phyloP scores from a whole-genome alignment of 106 monocot species.

The Iris macrosiphon region DNA sequence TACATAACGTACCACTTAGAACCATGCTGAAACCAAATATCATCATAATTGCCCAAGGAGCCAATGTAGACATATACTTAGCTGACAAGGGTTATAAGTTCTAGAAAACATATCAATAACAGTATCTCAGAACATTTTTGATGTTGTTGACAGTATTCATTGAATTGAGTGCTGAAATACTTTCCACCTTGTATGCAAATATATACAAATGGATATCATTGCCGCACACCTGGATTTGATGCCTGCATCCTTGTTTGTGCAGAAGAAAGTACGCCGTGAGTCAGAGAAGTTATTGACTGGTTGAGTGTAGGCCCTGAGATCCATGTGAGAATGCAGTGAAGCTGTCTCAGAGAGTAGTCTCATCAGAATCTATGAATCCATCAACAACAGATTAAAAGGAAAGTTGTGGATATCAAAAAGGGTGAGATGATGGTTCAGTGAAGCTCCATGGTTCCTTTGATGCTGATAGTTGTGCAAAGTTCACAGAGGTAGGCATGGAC shows the following conservation, averaged over 20 bases:
- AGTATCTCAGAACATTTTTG: not conserved
- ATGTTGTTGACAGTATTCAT: not conserved
- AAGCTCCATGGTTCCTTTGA: too few species aligned
- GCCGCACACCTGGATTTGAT: not conserved
- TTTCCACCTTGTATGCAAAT: not conserved
- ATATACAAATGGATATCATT: not conserved
- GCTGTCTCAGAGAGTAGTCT: not conserved
- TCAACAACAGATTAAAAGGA: not conserved
- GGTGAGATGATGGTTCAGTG: too few species aligned
- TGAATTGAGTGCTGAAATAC: not conserved
- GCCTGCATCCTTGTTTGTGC: not conserved
- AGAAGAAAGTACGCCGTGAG: not conserved
- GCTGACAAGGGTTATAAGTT: not conserved
- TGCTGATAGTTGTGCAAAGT: too few species aligned
- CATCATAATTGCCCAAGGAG: too few species aligned
- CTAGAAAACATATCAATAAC: not conserved
- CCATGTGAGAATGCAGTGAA: not conserved
- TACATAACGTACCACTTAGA: too few species aligned
- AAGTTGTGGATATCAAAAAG: not conserved
- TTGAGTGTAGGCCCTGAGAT: not conserved
- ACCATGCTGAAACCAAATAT: too few species aligned
- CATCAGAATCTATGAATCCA: constrained; percentile 2
- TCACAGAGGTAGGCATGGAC: too few species aligned
- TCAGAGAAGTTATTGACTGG: not conserved
- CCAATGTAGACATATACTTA: too few species aligned